Base-by-base conservation (phyloP, 2,329 filamentous ascomycete genomes). In the Capronia epimyces region DNA sequence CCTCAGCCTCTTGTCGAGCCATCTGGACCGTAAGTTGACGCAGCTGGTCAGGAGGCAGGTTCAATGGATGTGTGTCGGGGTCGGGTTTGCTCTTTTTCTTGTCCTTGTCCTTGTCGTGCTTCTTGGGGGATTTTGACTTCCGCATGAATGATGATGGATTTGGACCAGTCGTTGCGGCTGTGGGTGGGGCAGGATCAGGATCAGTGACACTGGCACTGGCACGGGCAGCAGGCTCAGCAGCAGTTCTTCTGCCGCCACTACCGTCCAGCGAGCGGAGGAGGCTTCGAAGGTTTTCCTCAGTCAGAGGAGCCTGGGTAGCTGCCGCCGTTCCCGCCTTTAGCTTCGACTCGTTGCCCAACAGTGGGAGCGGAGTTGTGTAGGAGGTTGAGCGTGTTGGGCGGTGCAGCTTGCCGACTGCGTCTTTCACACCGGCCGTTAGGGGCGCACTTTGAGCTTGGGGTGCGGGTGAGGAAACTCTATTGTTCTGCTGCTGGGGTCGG, bases 31-130 rank as follows among this genome's bases (percentile, higher is more conserved):
- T 76, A 58, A 89, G 76, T 61, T 87, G 82, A 68, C 87, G 86
- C 64, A 89, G 80, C 77, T 95, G 84, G 73, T 95, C 89, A 41
- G 89, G 89, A 1, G 86, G 89, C 18, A 95, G 81, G 65, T 96
- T 96, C 46, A 96, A 79, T 32, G 91, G 91, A 69, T 96, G 90
- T 2, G 82, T 85, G 66, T 91, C 83, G 29, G 47, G 62, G 55
- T 67, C 66, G 63, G 48, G 49, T 46, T 59, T 60, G 15, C 53
- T 49, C 48, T 61, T 64, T 16, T 57, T 53, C 50, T 62, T 63
- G 10, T 59, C 52, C 53, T 49, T 51, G 31, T 56, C 53, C 43
- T 50, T 58, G 42, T 53, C 55, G 16, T 55, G 47, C 41, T 61
- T 59, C 42, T 56, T 61, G 31, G 52, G 56, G 24, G 53, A 59